Conservation (phyloP, 202 grass and related monocot genomes). For the Eragrostis tef region DNA sequence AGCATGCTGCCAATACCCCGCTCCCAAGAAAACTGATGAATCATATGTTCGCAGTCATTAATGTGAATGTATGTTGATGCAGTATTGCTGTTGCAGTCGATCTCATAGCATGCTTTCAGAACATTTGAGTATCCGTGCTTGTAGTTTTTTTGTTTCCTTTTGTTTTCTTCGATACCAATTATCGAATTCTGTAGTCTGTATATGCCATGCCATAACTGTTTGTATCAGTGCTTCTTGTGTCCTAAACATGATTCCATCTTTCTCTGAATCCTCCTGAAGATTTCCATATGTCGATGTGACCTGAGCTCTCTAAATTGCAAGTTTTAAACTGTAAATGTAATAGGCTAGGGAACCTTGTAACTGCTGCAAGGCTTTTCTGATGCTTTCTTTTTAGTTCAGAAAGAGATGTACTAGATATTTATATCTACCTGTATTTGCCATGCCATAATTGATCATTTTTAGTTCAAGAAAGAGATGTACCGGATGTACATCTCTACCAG, state of each 20-base stretch:
- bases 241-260: background rate
- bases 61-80: background rate
- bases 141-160: slow-evolving; percentile 21
- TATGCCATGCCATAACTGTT: background rate
- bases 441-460: background rate
- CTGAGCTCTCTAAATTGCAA: background rate
- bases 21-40: background rate
- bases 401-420: background rate
- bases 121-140: background rate
- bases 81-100: background rate
- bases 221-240: slow-evolving; percentile 7
- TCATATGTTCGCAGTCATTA: background rate
- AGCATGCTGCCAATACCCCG: background rate
- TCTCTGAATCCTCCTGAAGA: background rate
- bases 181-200: background rate
- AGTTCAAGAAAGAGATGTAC: background rate
- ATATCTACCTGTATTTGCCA: background rate
- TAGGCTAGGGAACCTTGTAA: background rate
- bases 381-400: slow-evolving; percentile 3
- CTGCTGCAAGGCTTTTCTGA: background rate
- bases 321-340: background rate
- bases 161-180: background rate
- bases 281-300: background rate
- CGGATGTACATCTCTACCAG: too few relatives aligned
- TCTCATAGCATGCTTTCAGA: slow-evolving; percentile 8